Base-by-base conservation (phyloP, 2,329 filamentous ascomycete species). In the Chaetothyriales sp. region DNA sequence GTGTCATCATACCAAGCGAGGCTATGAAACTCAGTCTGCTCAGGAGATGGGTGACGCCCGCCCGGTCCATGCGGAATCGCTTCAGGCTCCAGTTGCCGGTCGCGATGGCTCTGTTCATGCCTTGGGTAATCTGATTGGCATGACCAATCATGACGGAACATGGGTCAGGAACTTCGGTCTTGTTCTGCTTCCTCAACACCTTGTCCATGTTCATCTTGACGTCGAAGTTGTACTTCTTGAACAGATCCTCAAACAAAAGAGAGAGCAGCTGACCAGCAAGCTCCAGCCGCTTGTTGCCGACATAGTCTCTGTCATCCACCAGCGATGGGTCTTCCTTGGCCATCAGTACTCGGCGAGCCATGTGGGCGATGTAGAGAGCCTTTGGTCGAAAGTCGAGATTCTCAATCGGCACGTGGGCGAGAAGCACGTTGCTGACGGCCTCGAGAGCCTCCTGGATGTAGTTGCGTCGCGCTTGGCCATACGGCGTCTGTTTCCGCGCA, bases 11-110 rank as follows among this genome's bases (percentile, higher is more conserved):
- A 55, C 93, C 93, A 25, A 98, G 78, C 25, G 92, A 92, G 56
- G 84, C 86, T 66, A 98, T 95, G 64, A 96, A 98, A 67, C 90
- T 96, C 50, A 98, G 74, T 56, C 92, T 81, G 68, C 90, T 96
- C 47, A 98, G 74, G 43, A 98, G 88, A 67, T 98, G 92, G 0
- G 93, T 96, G 19, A 98, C 88, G 64, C 92, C 92, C 19, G 92
- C 90, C 64, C 90, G 78, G 64, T 96, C 93, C 92, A 98, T 98
- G 67, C 90, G 88, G 73, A 98, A 98, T 65, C 93, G 87, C 69
- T 95, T 95, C 59, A 98, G 76, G 56, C 78, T 95, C 92, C 92
- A 98, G 63, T 98, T 98, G 18, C 92, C 92, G 0, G 92, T 96
- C 49, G 93, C 89, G 53, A 98, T 95, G 6, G 92, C 90, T 54